These are phyloP conservation scores for Xylaria acuta DNA, from an alignment of 495 filamentous ascomycete genomes.

Conservation along the genomic window DNA sequence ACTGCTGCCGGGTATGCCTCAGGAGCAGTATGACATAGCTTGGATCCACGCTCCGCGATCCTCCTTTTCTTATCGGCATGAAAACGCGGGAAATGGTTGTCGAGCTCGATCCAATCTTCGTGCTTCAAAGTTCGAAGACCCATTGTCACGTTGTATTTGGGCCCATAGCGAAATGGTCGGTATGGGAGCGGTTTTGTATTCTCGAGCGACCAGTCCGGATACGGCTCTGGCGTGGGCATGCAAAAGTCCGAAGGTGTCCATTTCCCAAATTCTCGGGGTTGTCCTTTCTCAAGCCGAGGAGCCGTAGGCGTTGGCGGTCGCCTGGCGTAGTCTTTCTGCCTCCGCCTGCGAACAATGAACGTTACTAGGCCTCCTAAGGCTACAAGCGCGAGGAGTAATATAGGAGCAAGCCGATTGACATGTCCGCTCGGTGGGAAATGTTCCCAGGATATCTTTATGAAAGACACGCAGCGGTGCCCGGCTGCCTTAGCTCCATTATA, in stretches of 20 bases:
- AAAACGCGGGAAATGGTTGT: constrained; percentile 79
- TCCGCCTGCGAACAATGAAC: constrained; percentile 30
- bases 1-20: constrained; percentile 78
- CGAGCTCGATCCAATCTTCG: constrained; percentile 89
- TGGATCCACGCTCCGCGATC: constrained; percentile 71
- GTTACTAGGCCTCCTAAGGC: constrained; percentile 25
- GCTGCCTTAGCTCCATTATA: constrained; percentile 3
- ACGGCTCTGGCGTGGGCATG: constrained; percentile 69
- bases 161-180: constrained; percentile 83
- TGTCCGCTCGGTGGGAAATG: neutral
- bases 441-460: constrained; percentile 15
- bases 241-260: constrained; percentile 76
- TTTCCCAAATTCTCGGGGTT: constrained; percentile 51
- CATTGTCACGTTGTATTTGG: constrained; percentile 77
- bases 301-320: constrained; percentile 36
- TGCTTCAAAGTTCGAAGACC: constrained; percentile 78
- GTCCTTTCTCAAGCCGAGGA: constrained; percentile 26
- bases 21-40: constrained; percentile 74
- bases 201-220: constrained; percentile 72
- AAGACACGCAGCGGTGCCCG: constrained; percentile 1
- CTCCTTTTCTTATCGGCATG: constrained; percentile 76
- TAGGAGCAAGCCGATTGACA: constrained; percentile 15
- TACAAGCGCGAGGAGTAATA: constrained; percentile 25
- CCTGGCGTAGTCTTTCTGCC: constrained; percentile 8
- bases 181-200: constrained; percentile 81